Conservation (phyloP, 257 asterid genomes). For the Solanum chiquidenum region DNA sequence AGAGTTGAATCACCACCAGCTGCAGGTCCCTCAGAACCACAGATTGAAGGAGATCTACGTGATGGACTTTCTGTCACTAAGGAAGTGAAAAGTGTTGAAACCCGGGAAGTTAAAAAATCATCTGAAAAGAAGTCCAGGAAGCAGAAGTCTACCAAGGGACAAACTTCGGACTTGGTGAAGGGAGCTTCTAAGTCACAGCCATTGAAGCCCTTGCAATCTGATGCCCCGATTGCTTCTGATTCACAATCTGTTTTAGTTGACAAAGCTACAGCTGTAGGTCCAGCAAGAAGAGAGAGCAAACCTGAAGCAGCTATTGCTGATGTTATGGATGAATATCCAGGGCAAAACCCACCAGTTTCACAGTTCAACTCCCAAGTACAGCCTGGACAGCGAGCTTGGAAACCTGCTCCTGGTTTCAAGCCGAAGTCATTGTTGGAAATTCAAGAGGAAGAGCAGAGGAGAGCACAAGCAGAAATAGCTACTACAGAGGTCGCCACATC, state of each 20-base stretch:
- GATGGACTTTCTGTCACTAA: constrained; percentile 29
- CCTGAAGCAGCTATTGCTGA: constrained; percentile 12
- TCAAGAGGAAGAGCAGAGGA: constrained; percentile 92
- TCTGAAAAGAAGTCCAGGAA: constrained; percentile 79
- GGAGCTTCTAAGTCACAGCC: constrained; percentile 37
- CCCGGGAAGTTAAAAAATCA: constrained; percentile 41
- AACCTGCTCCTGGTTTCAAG: constrained; percentile 94
- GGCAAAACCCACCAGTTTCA: constrained; percentile 15
- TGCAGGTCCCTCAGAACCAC: constrained; percentile 15
- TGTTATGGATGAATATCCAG: constrained; percentile 16
- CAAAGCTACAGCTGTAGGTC: constrained; percentile 19
- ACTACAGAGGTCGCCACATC: constrained; percentile 46
- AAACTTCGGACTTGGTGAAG: constrained; percentile 32
- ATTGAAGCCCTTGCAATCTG: constrained; percentile 32
- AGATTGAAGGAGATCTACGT: constrained; percentile 20
- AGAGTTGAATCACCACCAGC: constrained; percentile 13
- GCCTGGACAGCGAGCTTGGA: constrained; percentile 74
- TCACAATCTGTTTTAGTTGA: constrained; percentile 16
- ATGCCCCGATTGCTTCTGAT: constrained; percentile 15
- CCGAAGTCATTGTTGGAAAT: constrained; percentile 85
- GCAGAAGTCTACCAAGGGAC: constrained; percentile 66
- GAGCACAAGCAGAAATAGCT: constrained; percentile 50
- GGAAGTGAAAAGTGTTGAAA: constrained; percentile 41
- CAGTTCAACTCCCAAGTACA: constrained; percentile 25
- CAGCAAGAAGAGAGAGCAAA: constrained; percentile 26